Evolutionary conservation across 129 eudicot genomes (phyloP).

Genomic region (Tagetes patula): DNA sequence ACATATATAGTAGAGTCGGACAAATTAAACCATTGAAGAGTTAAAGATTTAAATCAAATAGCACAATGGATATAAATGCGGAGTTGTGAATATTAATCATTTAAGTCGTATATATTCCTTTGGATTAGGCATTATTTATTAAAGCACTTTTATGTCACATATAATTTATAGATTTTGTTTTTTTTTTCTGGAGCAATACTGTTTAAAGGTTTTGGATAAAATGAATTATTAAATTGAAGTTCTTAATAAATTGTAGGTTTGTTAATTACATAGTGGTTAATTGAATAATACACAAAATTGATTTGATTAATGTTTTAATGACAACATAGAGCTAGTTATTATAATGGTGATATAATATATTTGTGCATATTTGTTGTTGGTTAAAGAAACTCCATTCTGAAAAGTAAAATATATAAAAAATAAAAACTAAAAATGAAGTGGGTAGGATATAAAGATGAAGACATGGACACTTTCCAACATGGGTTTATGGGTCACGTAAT

Average conservation of each 20-base stretch:
- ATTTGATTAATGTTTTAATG: too few species aligned
- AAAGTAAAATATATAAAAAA: too few species aligned
- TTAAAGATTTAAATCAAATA: too few species aligned
- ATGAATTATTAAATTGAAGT: not conserved
- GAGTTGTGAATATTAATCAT: too few species aligned
- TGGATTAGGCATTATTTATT: slow-evolving; percentile 1
- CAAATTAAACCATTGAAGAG: too few species aligned
- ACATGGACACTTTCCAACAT: not conserved
- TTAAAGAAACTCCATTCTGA: not conserved
- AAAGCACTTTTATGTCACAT: not conserved
- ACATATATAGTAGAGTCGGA: too few species aligned
- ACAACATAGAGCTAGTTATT: too few species aligned
- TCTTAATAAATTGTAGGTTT: not conserved
- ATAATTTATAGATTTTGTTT: not conserved
- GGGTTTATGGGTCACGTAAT: not conserved
- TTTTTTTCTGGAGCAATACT: not conserved
- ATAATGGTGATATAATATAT: too few species aligned
- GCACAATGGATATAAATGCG: not conserved
- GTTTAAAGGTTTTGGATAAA: not conserved
- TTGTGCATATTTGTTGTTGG: too few species aligned
- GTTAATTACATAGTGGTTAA: too few species aligned
- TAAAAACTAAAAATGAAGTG: not conserved
- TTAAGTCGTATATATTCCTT: not conserved
- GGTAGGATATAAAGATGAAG: not conserved
- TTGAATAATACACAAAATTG: too few species aligned